phyloP scores from a whole-genome alignment of 176 grass and related monocot genomes.

The Ensete ventricosum region DNA sequence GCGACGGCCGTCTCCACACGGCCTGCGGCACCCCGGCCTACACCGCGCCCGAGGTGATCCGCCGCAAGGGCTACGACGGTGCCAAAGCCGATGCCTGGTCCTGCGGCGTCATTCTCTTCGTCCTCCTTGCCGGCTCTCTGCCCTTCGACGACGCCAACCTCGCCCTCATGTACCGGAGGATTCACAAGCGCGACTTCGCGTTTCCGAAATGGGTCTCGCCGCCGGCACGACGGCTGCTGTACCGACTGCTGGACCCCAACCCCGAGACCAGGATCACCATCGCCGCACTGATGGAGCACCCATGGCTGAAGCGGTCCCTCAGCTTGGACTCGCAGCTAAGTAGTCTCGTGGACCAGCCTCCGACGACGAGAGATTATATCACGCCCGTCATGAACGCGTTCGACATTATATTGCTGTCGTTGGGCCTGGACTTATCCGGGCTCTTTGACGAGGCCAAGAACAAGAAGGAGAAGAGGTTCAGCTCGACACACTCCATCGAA shows the following conservation, averaged over 20 bases:
- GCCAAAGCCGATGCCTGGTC: conserved; percentile 85
- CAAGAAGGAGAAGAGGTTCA: conserved; percentile 37
- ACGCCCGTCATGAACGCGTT: conserved; percentile 55
- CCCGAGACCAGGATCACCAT: conserved; percentile 48
- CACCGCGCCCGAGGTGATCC: conserved; percentile 69
- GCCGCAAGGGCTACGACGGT: conserved; percentile 58
- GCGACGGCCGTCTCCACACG: conserved; percentile 47
- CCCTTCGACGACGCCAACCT: conserved; percentile 76
- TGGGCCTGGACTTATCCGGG: conserved; percentile 54
- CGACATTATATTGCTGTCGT: conserved; percentile 68
- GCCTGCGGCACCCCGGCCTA: conserved; percentile 72
- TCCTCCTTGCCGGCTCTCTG: conserved; percentile 47
- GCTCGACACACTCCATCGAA: conserved; percentile 45
- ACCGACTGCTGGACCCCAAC: conserved; percentile 68
- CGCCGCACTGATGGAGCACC: conserved; percentile 27
- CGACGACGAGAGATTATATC: background rate
- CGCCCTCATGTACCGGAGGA: conserved; percentile 43
- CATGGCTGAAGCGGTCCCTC: conserved; percentile 71
- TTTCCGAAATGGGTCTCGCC: conserved; percentile 47
- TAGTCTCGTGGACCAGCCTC: conserved; percentile 14
- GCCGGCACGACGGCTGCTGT: conserved; percentile 35
- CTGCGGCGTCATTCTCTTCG: conserved; percentile 75
- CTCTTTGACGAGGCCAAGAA: conserved; percentile 41
- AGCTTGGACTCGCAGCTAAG: conserved; percentile 72
- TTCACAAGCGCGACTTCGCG: conserved; percentile 43